Evolutionary conservation across 1,284 basidiomycete genomes (phyloP).

Genomic region (Ustilago trichophora): DNA sequence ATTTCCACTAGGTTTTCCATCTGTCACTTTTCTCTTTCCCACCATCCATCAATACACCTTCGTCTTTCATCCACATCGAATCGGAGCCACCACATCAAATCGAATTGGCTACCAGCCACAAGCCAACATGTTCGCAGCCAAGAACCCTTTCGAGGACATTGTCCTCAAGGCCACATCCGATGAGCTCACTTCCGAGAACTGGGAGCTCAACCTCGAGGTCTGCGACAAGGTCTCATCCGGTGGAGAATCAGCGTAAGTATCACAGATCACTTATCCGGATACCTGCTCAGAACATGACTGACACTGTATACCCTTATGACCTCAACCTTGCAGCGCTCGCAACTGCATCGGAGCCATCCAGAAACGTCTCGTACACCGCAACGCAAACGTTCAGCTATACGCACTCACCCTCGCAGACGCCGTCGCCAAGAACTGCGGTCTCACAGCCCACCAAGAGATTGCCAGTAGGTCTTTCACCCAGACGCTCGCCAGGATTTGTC

Average conservation of each 20-base stretch:
- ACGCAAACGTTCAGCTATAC: conserved; percentile 95
- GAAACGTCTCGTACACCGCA: conserved; percentile 90
- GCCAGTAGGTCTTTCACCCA: conserved; percentile 89
- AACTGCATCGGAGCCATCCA: conserved; percentile 84
- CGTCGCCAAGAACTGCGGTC: conserved; percentile 84
- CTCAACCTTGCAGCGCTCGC: conserved; percentile 74
- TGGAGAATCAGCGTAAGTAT: conserved; percentile 68
- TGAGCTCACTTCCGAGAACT: conserved; percentile 91
- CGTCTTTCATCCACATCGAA: too few relatives aligned
- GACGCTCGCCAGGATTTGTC: conserved; percentile 83
- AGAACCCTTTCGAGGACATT: conserved; percentile 90
- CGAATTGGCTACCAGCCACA: not conserved
- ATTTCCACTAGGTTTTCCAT: not conserved
- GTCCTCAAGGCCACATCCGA: conserved; percentile 95
- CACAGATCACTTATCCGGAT: not conserved
- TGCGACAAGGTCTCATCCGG: conserved; percentile 95
- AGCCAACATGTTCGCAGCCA: conserved; percentile 62
- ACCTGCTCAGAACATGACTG: not conserved
- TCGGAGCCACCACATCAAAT: too few relatives aligned
- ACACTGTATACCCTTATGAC: conserved; percentile 1
- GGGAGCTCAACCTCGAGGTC: conserved; percentile 93
- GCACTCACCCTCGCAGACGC: conserved; percentile 72
- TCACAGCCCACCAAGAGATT: conserved; percentile 84
- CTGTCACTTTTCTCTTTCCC: too few relatives aligned
- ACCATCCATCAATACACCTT: too few relatives aligned